Conservation (phyloP, 148 eudicot genomes). For the Rhododendron williamsianum region DNA sequence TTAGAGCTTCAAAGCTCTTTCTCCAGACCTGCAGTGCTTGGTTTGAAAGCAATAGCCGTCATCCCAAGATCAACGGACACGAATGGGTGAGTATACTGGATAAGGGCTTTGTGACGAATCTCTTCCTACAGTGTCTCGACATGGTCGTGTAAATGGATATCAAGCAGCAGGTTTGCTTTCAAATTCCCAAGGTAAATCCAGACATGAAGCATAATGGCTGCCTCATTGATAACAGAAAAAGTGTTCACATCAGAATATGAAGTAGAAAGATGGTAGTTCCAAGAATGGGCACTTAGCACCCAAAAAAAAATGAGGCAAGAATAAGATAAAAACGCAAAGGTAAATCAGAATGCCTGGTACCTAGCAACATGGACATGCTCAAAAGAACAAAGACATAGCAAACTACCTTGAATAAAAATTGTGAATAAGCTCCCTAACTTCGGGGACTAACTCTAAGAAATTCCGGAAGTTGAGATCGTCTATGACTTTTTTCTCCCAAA, state of each 20-base stretch:
- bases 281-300: background rate
- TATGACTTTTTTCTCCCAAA: constrained; percentile 78
- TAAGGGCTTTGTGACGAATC: constrained; percentile 84
- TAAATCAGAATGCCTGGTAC: background rate
- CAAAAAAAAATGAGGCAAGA: background rate
- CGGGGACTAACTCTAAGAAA: constrained; percentile 82
- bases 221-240: background rate
- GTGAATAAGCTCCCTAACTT: constrained; percentile 85
- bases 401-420: constrained; percentile 85
- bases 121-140: constrained; percentile 69
- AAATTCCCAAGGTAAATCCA: constrained; percentile 73
- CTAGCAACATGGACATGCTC: background rate
- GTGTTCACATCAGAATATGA: background rate
- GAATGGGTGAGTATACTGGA: constrained; percentile 87
- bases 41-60: constrained; percentile 93
- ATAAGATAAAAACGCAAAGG: background rate
- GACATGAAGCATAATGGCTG: constrained; percentile 93
- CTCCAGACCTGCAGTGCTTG: constrained; percentile 56
- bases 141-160: constrained; percentile 90
- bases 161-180: constrained; percentile 76
- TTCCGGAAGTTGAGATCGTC: constrained; percentile 81
- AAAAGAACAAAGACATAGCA: background rate
- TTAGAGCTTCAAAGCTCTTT: constrained; percentile 85
- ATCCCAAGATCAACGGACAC: constrained; percentile 79
- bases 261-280: background rate